Evolutionary conservation across 805 yeast genomes (phyloP).

Genomic region (Sugiyamaella americana): DNA sequence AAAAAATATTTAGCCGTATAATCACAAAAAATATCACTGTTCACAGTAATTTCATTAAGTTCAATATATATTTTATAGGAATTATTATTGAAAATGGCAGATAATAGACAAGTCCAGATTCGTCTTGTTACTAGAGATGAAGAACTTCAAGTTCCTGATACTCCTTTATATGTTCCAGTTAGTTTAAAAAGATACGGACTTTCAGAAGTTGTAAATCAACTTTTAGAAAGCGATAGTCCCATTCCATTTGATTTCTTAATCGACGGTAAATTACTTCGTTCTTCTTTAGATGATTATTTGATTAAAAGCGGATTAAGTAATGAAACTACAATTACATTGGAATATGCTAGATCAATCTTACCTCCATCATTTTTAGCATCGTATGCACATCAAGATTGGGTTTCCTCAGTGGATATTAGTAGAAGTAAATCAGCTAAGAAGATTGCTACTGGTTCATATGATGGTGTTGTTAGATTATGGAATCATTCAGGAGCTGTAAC

Average conservation of each 20-base stretch:
- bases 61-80: too few relatives aligned
- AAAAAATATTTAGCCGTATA: background rate
- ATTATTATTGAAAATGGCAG: too few relatives aligned
- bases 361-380: constrained; percentile 93
- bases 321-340: constrained; percentile 73
- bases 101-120: constrained; percentile 56
- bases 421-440: constrained; percentile 38
- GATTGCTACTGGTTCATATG: constrained; percentile 85
- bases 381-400: constrained; percentile 92
- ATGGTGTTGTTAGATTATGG: constrained; percentile 90
- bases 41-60: too few relatives aligned
- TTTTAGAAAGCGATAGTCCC: constrained; percentile 53
- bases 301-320: constrained; percentile 69
- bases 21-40: background rate
- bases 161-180: constrained; percentile 84
- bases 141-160: constrained; percentile 62
- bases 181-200: constrained; percentile 83
- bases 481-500: constrained; percentile 73
- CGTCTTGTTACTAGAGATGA: constrained; percentile 75
- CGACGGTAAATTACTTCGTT: constrained; percentile 74
- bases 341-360: constrained; percentile 84
- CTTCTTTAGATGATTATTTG: constrained; percentile 75
- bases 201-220: constrained; percentile 91
- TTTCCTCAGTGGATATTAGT: constrained; percentile 62
- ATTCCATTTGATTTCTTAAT: constrained; percentile 91